Base-by-base conservation (phyloP, 2,329 filamentous ascomycete species). In the Tolypocladium amazonense region DNA sequence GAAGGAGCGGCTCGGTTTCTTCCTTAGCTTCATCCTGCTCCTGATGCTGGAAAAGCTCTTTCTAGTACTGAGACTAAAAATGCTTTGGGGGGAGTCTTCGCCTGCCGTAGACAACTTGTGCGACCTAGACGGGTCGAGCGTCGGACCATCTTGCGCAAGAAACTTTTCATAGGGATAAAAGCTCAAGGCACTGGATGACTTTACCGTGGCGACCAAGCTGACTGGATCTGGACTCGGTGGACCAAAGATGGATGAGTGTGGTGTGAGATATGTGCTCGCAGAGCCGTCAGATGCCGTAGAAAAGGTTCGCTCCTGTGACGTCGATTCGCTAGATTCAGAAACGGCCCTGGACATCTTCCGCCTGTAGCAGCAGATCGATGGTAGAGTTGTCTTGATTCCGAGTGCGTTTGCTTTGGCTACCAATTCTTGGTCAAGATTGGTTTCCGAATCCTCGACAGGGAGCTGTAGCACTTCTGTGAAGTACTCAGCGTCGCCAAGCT, bases 151-250 rank as follows among this genome's bases (percentile, higher is more conserved):
- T 50, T 79, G 72, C 23, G 74, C 69, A 43, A 84, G 65, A 61
- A 81, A 83, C 61, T 73, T 77, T 38, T 84, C 80, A 64, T 84
- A 84, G 37, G 77, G 75, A 8, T 74, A 71, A 63, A 84, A 83
- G 59, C 70, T 79, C 33, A 79, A 68, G 41, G 68, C 73, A 61
- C 73, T 75, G 43, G 41, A 30, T 12, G 43, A 74, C 73, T 58
- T 73, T 67, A 59, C 64, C 66, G 56, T 57, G 35, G 50, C 52
- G 38, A 52, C 56, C 12, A 59, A 54, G 45, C 37, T 52, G 25
- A 55, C 60, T 33, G 58, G 41, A 25, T 66, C 62, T 7, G 66
- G 63, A 43, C 62, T 66, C 3, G 64, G 60, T 3, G 64, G 66
- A 9, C 67, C 71, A 58, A 72, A 73, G 25, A 75, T 67, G 56